Percentiles rank a stretch among this genome's conserved stretches.
phyloP scores from a whole-genome alignment of 257 asterid species.

The Solanum phureja region DNA sequence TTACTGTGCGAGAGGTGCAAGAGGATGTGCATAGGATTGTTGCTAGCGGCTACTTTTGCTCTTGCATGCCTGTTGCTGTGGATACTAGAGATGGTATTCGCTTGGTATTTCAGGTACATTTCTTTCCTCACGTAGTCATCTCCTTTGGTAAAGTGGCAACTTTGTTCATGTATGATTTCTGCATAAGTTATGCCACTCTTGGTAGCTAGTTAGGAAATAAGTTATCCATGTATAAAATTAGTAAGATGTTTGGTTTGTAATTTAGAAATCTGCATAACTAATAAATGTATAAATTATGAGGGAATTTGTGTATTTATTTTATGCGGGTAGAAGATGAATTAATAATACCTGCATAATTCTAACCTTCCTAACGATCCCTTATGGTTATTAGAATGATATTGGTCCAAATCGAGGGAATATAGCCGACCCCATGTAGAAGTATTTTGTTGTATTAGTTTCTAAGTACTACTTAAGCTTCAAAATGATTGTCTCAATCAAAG shows the following conservation, averaged over 20 bases:
- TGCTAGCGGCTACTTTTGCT: slow-evolving; percentile 81
- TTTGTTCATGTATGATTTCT: background rate
- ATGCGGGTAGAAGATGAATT: background rate
- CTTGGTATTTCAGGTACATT: slow-evolving; percentile 75
- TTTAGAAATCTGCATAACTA: background rate
- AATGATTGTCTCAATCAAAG: background rate
- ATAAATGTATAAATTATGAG: background rate
- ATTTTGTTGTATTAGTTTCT: background rate
- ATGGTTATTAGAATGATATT: background rate
- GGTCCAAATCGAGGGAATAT: background rate
- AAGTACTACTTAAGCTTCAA: background rate
- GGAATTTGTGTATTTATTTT: background rate
- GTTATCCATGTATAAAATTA: background rate
- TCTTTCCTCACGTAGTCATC: background rate
- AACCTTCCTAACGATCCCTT: background rate
- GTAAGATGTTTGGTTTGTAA: background rate
- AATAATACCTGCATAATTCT: background rate
- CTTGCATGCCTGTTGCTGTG: slow-evolving; percentile 93
- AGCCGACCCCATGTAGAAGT: background rate
- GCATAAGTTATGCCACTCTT: background rate
- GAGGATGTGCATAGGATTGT: slow-evolving; percentile 92
- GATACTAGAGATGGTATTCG: slow-evolving; percentile 96
- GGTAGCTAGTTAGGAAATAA: background rate
- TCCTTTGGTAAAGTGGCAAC: background rate
- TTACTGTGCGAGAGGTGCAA: slow-evolving; percentile 88